Evolutionary conservation across 2,329 filamentous ascomycete species (phyloP).

Genomic region (Aspergillus amoenus): DNA sequence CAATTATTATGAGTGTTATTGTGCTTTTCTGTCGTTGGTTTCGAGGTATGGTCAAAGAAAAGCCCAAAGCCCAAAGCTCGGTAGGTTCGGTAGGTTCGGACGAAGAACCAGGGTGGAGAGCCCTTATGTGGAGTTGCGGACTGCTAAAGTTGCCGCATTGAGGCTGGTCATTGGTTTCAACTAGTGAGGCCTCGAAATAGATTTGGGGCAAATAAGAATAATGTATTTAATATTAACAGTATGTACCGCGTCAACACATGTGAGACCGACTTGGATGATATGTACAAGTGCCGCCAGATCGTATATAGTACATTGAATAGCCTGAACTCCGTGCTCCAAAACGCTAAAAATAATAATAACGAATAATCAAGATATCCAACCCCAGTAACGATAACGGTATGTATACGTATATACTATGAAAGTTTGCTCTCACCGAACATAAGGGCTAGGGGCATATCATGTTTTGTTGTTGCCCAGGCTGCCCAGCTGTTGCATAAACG

Average conservation of each 20-base stretch:
- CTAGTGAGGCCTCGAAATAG: too few species aligned
- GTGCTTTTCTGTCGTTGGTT: background rate
- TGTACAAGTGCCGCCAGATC: background rate
- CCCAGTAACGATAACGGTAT: background rate
- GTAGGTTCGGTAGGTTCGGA: background rate
- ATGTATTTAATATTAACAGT: background rate
- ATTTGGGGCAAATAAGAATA: background rate
- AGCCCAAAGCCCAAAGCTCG: background rate
- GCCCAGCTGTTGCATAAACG: slow-evolving; percentile 64
- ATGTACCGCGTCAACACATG: background rate
- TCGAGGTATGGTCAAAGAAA: background rate
- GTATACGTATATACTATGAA: background rate
- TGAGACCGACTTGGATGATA: background rate
- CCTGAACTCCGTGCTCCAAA: slow-evolving; percentile 1
- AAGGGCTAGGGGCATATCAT: background rate
- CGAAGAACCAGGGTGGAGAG: too few species aligned
- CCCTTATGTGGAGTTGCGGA: too few species aligned
- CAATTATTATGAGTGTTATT: background rate
- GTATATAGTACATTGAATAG: background rate
- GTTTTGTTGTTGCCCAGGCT: slow-evolving; percentile 14
- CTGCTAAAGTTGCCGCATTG: too few species aligned
- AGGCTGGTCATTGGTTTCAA: too few species aligned
- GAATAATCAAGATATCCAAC: background rate
- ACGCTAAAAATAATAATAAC: too few species aligned
- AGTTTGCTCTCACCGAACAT: background rate